Evolutionary conservation across 441 rosid species (phyloP), one percentile per base, ranked within the genome.

Genomic region (Aleurites moluccanus): DNA sequence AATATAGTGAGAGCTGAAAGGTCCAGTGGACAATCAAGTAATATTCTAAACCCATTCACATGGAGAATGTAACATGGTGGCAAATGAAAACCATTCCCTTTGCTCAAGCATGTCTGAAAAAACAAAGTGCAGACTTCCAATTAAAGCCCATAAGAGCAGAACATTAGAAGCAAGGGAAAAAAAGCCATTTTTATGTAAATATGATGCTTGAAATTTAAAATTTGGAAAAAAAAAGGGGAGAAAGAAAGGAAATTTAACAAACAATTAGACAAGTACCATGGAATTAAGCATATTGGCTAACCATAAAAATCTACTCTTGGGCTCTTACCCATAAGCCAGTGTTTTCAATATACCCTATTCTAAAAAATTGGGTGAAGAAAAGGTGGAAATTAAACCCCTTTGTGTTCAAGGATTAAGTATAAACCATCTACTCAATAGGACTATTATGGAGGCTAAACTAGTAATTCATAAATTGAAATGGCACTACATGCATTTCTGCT

Each of bases 11-110:
- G 84, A 30, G 98, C 86, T 25, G 89, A 89, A 75, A 92, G 87
- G 80, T 94, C 96, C 70, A 89, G 38, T 8, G 97, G 98, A 68
- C 94, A 94, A 62, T 92, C 94, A 38, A 94, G 82, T 69, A 94
- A 85, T 40, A 94, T 80, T 83, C 89, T 89, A 67, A 87, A 88
- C 66, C 97, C 98, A 44, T 85, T 74, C 45, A 90, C 73, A 74
- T 83, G 77, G 49, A 94, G 85, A 60, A 94, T 74, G 77, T 89
- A 88, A 76, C 91, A 85, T 16, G 93, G 91, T 16, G 98, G 93
- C 79, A 83, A 87, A 69, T 89, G 86, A 81, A 77, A 89, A 64
- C 94, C 91, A 68, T 79, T 78, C 60, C 98, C 99, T 85, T 87
- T 85, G 79, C 90, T 87, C 80, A 94, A 81, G 82, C 99, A 94